Base-by-base conservation (phyloP, 2,329 filamentous ascomycete species). In the Bipolaris bicolor region DNA sequence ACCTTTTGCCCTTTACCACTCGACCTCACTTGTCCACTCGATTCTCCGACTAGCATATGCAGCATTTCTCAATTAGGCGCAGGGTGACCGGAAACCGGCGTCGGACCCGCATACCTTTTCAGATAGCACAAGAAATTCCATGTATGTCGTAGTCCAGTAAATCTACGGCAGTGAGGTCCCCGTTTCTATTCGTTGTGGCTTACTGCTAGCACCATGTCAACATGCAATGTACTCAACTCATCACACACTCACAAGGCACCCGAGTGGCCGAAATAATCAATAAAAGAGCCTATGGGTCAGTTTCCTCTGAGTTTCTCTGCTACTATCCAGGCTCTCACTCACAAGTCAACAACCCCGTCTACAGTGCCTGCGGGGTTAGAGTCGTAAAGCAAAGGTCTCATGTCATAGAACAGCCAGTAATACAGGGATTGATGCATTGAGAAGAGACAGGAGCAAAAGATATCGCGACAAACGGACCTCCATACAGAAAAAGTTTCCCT, bases 21-120 rank as follows among this genome's bases (percentile, higher is more conserved):
- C 24, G 24, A 26, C 24, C 24, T 26, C 24, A 47, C 18, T 36
- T 47, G 9, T 5, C 7, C 15, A 20, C 33, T 36, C 31, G 31
- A 24, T 4, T 13, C 24, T 15, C 9, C 15, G 26, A 29, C 26
- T 29, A 29, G 26, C 26, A 29, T 44, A 44, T 49, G 33, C 46
- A 49, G 9, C 46, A 26, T 11, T 26, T 36, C 33, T 39, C 22
- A 11, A 37, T 26, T 9, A 18, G 29, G 18, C 34, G 6, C 43
- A 9, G 24, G 37, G 31, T 44, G 54, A 44, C 43, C 22, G 41
- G 54, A 44, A 15, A 45, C 22, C 37, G 24, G 33, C 40, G 40
- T 18, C 16, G 18, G 39, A 33, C 45, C 15, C 10, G 22, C 47
- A 44, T 36, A 20, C 31, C 36, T 22, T 50, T 18, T 40, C 7